Base-by-base conservation (phyloP, 2,329 filamentous ascomycete genomes). In the Sporothrix luriei region DNA sequence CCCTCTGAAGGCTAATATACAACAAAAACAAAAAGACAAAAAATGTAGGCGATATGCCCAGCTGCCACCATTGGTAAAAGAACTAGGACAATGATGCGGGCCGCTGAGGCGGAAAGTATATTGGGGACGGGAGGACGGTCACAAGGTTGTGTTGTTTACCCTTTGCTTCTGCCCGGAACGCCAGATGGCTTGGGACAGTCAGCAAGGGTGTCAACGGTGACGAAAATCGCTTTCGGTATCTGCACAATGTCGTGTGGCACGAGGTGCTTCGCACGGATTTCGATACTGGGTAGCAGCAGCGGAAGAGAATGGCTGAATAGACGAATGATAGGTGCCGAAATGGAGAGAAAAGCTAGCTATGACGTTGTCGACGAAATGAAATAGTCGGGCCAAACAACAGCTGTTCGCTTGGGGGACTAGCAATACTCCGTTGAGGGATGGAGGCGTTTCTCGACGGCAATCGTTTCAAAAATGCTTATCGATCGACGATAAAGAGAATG, bases 101-200 rank as follows among this genome's bases (percentile, higher is more conserved):
- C 57, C 55, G 33, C 43, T 26, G 57, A 46, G 57, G 57, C 57
- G 57, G 21, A 46, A 46, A 38, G 57, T 43, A 46, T 62, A 61
- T 62, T 24, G 38, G 21, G 51, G 66, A 59, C 40, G 38, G 33
- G n/a, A 26, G 51, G 26, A 26, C 2, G n/a, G 29, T 14, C 14
- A n/a, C 4, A 21, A 49, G 48, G 16, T 4, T 43, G 29, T 54
- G 54, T 55, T 71, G 70, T 71, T 71, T 69, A 71, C 67, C 61
- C 62, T 69, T 49, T 52, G 66, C 62, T 26, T 49, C 62, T 71
- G 61, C 38, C 51, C 24, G 26, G 6, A 14, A 68, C 29, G 55
- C 54, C 66, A 40, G 54, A 26, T 46, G 55, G 55, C 66, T 51
- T 24, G 51, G 26, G 29, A 64, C 29, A 49, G 61, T n/a, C 61